Evolutionary conservation across 352 stramenopile species (phyloP).

Genomic region (Phytophthora litchii): DNA sequence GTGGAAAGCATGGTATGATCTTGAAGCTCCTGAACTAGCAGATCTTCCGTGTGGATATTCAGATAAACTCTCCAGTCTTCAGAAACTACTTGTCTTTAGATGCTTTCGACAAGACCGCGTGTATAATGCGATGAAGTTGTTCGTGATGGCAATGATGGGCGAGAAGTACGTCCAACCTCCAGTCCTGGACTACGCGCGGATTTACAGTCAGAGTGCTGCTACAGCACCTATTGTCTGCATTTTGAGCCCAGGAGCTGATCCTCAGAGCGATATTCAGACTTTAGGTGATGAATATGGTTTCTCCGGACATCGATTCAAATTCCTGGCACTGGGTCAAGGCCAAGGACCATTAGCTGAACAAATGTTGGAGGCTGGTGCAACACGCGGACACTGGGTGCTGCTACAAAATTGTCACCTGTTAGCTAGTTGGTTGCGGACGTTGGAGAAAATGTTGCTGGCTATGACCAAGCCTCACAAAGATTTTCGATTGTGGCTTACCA

Average conservation of each 20-base stretch:
- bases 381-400: conserved; percentile 90
- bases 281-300: conserved; percentile 93
- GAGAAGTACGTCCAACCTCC: conserved; percentile 96
- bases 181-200: conserved; percentile 93
- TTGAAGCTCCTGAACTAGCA: conserved; percentile 90
- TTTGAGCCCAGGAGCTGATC: conserved; percentile 92
- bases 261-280: conserved; percentile 94
- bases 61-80: conserved; percentile 79
- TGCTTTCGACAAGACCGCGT: conserved; percentile 95
- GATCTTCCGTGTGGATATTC: conserved; percentile 85
- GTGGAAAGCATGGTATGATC: conserved; percentile 95
- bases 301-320: conserved; percentile 91
- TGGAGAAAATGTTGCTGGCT: conserved; percentile 93
- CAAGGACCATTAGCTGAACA: conserved; percentile 94
- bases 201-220: conserved; percentile 91
- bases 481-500: conserved; percentile 96
- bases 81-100: conserved; percentile 92
- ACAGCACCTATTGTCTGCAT: conserved; percentile 95
- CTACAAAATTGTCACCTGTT: conserved; percentile 97
- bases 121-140: conserved; percentile 96
- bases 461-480: conserved; percentile 94
- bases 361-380: conserved; percentile 92
- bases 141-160: conserved; percentile 92
- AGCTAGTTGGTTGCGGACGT: conserved; percentile 91
- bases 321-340: conserved; percentile 94